Percentiles rank a stretch among this genome's conserved stretches.
These are phyloP conservation scores for Clarireedia monteithiana DNA, from an alignment of 2,329 filamentous ascomycete genomes.

Conservation along the genomic window DNA sequence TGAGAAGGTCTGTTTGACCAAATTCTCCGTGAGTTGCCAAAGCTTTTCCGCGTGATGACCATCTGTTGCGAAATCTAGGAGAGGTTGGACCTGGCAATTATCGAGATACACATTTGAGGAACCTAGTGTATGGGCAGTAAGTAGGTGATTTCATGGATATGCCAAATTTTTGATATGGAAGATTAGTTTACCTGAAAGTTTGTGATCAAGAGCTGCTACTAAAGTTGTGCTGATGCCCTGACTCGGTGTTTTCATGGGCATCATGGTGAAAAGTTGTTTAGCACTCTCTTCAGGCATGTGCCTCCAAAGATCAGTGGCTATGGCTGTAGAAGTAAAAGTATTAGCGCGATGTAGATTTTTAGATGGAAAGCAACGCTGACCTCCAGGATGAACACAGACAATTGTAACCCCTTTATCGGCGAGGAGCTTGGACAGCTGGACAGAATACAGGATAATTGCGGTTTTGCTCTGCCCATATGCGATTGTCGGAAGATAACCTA, in stretches of 20 bases:
- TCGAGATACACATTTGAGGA: background rate
- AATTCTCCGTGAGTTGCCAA: background rate
- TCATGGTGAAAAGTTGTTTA: background rate
- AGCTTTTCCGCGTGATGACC: background rate
- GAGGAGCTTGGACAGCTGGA: constrained; percentile 24
- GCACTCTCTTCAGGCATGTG: background rate
- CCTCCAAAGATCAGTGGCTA: background rate
- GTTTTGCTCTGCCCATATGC: constrained; percentile 23
- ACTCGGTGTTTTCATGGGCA: background rate
- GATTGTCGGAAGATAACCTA: background rate
- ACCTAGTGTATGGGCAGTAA: background rate
- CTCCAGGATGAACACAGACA: constrained; percentile 27
- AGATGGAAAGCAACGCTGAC: background rate
- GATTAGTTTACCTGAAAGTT: background rate
- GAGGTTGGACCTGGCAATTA: background rate
- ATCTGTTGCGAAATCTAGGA: background rate
- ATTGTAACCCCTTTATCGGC: constrained; percentile 19
- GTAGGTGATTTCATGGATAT: background rate
- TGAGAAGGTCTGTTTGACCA: background rate
- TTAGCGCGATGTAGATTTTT: background rate
- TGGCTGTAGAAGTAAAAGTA: background rate
- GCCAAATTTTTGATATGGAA: background rate
- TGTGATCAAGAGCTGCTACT: background rate
- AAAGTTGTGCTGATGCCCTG: background rate
- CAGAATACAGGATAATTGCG: constrained; percentile 30